Evolutionary conservation across 495 filamentous ascomycete species (phyloP).

Genomic region (Trichoderma asperelloides): DNA sequence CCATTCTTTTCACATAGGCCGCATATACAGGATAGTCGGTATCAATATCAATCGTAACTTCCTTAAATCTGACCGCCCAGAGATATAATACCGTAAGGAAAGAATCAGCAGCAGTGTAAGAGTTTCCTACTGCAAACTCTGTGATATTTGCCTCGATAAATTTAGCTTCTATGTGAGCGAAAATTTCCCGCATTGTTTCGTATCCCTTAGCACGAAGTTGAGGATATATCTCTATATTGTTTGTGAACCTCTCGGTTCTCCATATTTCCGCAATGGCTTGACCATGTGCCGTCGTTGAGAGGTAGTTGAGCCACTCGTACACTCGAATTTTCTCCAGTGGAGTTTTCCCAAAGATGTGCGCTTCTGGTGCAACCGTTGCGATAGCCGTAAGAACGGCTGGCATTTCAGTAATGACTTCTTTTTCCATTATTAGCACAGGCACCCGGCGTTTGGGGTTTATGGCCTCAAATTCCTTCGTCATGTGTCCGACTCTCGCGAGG

Average conservation of each 20-base stretch:
- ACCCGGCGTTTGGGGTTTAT: not conserved
- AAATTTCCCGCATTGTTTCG: not conserved
- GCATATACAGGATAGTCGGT: not conserved
- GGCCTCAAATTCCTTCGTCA: not conserved
- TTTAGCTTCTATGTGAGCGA: not conserved
- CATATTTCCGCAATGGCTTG: conserved; percentile 1
- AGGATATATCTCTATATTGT: not conserved
- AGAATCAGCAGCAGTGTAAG: not conserved
- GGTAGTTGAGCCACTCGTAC: not conserved
- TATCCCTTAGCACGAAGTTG: not conserved
- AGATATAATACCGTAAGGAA: not conserved
- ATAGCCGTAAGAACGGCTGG: not conserved
- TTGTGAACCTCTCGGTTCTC: not conserved
- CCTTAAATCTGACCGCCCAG: not conserved
- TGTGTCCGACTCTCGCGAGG: not conserved
- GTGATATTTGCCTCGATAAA: not conserved
- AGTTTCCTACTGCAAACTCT: not conserved
- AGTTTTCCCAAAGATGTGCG: not conserved
- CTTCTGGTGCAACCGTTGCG: not conserved
- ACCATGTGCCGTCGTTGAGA: not conserved
- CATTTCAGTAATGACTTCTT: not conserved
- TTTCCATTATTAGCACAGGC: not conserved
- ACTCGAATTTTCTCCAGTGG: not conserved
- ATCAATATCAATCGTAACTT: not conserved
- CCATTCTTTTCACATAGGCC: not conserved